Evolutionary conservation across 2,329 filamentous ascomycete species (phyloP).

Genomic region (Claviceps citrina): DNA sequence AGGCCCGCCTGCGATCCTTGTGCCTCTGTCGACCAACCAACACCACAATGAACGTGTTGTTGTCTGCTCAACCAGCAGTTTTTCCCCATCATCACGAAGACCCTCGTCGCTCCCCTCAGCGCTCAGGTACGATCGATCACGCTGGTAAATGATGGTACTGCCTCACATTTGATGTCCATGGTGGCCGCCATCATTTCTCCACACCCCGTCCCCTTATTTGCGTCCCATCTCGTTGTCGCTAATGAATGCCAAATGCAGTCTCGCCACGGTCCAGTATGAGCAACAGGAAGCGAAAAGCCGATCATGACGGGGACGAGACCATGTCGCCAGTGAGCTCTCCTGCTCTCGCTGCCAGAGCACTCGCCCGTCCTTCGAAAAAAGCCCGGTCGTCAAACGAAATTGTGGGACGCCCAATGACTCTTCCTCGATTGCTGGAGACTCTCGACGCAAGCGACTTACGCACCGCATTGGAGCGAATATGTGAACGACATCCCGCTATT

Average conservation of each 20-base stretch:
- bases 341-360: conserved; percentile 51
- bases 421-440: conserved; percentile 76
- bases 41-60: conserved; percentile 44
- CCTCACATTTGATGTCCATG: not conserved
- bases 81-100: conserved; percentile 45
- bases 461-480: conserved; percentile 76
- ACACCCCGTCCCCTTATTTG: not conserved
- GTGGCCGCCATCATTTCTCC: not conserved
- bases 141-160: not conserved
- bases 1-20: not conserved
- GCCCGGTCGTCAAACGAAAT: conserved; percentile 48
- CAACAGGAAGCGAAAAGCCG: conserved; percentile 72
- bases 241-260: conserved; percentile 11
- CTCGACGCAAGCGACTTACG: conserved; percentile 74
- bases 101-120: conserved; percentile 36
- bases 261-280: conserved; percentile 38
- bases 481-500: conserved; percentile 75
- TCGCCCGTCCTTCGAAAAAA: conserved; percentile 52
- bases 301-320: conserved; percentile 69
- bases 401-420: conserved; percentile 36
- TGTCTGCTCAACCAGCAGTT: conserved; percentile 43
- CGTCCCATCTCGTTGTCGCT: not conserved
- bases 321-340: conserved; percentile 76
- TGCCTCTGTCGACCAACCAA: conserved; percentile 1
- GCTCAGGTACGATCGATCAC: conserved; percentile 32